Base-by-base conservation (phyloP, 805 yeast genomes). In the Aciculoconidium aculeatum region DNA sequence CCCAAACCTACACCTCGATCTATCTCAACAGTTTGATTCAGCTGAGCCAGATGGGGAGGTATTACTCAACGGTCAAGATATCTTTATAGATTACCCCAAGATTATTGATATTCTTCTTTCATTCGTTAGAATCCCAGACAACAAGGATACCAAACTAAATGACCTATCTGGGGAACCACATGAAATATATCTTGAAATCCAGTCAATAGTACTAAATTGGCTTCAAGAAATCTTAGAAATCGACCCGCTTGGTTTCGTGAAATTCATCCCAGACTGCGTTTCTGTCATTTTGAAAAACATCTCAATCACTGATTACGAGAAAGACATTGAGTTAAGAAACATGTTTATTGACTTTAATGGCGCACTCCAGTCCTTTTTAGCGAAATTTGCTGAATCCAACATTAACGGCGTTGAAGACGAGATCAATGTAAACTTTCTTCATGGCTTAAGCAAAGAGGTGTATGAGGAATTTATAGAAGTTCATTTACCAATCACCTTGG, bases 161-260 rank as follows among this genome's bases (percentile, higher is more conserved):
- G 62, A 57, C 21, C 44, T 57, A 15, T 36, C 55, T 2, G 53
- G 44, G 12, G 69, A 64, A 30, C 47, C 51, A 15, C 67, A 61
- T 32, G 69, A 63, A 15, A 47, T 59, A 4, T 50, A 47, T 23
- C 38, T 55, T 32, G 84, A 84, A 42, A 82, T 88, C 25, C 94
- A 85, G 51, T 54, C 78, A 17, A 83, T 82, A 3, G 85, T 85
- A 0, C 61, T 90, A 28, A 74, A 76, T 26, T 92, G 98, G 98
- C 58, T 92, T 10, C 77, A 74, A 31, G 77, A 77, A 11, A 62
- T 92, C 18, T 56, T 92, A 15, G 74, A 72, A 10, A 75, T 83
- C 11, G 76, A 90, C 0, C 90, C 96, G 1, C 64, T 68, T 21
- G 81, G 88, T 25, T 78, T 90, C 37, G 62, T 82, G 15, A 75